phyloP scores from a whole-genome alignment of 176 grass and related monocot genomes.

The Rhynchospora pubera region DNA sequence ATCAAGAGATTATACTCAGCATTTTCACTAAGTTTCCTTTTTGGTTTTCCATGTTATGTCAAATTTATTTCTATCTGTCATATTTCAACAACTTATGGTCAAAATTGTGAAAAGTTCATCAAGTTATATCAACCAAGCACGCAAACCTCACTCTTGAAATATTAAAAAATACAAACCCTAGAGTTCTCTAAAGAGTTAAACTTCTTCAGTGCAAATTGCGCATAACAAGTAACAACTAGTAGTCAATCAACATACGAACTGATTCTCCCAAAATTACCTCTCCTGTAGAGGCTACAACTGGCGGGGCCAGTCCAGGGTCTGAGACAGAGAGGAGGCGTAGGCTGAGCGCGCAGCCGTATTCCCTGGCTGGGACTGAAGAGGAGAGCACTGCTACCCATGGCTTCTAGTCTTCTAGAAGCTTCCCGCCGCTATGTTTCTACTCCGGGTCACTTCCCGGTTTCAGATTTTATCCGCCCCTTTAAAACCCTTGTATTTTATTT shows the following conservation, averaged over 20 bases:
- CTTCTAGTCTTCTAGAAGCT: not conserved
- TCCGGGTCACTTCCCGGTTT: not conserved
- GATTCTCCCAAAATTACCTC: not conserved
- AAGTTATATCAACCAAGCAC: not conserved
- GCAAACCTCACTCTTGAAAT: not conserved
- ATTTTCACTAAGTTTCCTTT: not conserved
- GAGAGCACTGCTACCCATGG: not conserved
- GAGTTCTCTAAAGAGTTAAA: not conserved
- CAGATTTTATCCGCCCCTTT: not conserved
- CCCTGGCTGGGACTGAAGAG: constrained; percentile 2
- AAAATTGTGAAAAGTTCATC: not conserved
- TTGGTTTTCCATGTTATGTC: not conserved
- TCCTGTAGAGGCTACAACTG: not conserved
- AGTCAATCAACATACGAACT: not conserved
- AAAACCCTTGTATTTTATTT: not conserved
- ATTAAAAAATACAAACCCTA: not conserved
- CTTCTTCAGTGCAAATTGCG: not conserved
- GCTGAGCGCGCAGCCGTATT: not conserved
- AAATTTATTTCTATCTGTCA: not conserved
- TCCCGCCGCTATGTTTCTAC: not conserved
- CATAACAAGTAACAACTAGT: not conserved
- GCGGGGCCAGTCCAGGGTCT: not conserved
- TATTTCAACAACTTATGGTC: not conserved
- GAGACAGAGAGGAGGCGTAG: not conserved
- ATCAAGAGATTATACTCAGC: constrained; percentile 2